These are phyloP conservation scores for Aquilaria malaccensis DNA, from an alignment of 345 rosid species.

Conservation along the genomic window DNA sequence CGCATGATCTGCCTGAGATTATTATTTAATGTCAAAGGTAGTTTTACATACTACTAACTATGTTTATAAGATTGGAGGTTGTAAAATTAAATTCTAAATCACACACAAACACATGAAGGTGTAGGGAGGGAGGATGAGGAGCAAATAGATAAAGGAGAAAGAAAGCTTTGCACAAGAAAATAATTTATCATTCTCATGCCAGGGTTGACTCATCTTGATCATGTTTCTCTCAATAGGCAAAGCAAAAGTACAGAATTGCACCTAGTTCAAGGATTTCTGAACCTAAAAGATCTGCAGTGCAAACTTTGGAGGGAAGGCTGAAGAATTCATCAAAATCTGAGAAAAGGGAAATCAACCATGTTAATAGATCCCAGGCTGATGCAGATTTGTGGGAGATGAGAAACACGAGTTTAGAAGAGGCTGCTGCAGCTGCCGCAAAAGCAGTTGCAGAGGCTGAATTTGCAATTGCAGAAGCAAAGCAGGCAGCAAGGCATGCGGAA, in stretches of 20 bases:
- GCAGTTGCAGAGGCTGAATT: slow-evolving; percentile 96
- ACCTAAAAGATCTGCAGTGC: slow-evolving; percentile 35
- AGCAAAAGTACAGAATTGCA: slow-evolving; percentile 60
- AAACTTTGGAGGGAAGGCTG: slow-evolving; percentile 46
- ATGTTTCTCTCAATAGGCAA: slow-evolving; percentile 41
- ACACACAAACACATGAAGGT: no score
- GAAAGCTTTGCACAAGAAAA: background rate
- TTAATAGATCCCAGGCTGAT: slow-evolving; percentile 45
- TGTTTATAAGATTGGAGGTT: no score
- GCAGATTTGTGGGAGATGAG: slow-evolving; percentile 50
- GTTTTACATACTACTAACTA: no score
- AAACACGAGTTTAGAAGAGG: slow-evolving; percentile 46
- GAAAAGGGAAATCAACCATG: slow-evolving; percentile 36
- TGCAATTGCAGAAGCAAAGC: slow-evolving; percentile 91
- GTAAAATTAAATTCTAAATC: no score
- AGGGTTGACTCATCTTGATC: slow-evolving; percentile 3
- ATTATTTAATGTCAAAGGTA: no score
- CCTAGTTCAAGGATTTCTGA: slow-evolving; percentile 28
- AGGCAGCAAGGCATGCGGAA: slow-evolving; percentile 92
- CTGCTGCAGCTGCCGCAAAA: slow-evolving; percentile 90
- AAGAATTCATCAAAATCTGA: slow-evolving; percentile 37
- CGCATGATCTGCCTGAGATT: no score
- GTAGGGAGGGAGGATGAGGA: no score
- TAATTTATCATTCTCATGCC: background rate
- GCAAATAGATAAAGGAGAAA: no score